Evolutionary conservation across 768 basidiomycete species (phyloP).

Genomic region (Phanerodontia chrysosporium): DNA sequence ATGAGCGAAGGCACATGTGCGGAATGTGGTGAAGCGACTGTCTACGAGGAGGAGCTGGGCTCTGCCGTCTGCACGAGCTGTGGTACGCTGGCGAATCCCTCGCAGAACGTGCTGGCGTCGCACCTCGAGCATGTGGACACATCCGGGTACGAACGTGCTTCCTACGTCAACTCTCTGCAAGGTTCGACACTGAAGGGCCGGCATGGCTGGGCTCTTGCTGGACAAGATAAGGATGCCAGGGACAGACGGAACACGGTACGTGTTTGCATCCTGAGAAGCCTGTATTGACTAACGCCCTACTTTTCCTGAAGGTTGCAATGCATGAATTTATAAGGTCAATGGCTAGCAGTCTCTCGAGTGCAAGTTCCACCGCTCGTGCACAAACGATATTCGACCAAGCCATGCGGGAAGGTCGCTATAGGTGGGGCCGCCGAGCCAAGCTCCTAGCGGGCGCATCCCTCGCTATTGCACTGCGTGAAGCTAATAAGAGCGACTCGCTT

Average conservation of each 20-base stretch:
- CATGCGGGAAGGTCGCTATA: constrained; percentile 51
- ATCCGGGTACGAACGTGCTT: constrained; percentile 28
- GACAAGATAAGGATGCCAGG: constrained; percentile 62
- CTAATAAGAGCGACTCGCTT: constrained; percentile 61
- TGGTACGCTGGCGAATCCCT: constrained; percentile 63
- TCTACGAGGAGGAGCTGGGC: constrained; percentile 54
- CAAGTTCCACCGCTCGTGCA: constrained; percentile 63
- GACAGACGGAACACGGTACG: constrained; percentile 60
- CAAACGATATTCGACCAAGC: constrained; percentile 65
- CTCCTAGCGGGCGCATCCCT: constrained; percentile 65
- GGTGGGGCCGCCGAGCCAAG: constrained; percentile 75
- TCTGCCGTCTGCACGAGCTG: constrained; percentile 67
- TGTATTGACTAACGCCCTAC: background rate
- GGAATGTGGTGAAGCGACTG: constrained; percentile 49
- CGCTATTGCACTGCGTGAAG: constrained; percentile 68
- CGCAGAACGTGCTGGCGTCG: constrained; percentile 55
- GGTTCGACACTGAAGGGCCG: constrained; percentile 41
- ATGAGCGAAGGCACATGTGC: constrained; percentile 36
- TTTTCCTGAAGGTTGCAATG: constrained; percentile 51
- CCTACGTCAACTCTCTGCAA: constrained; percentile 23
- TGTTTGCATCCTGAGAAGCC: constrained; percentile 11
- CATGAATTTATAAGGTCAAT: constrained; percentile 58
- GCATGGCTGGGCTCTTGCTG: constrained; percentile 57
- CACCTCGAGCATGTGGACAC: constrained; percentile 34
- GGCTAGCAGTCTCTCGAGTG: constrained; percentile 50